A percentile compares a stretch with the other conserved stretches of the same genome.
These are phyloP conservation scores for Leucocoprinus sp. DNA, from an alignment of 768 basidiomycete species.

Conservation along the genomic window DNA sequence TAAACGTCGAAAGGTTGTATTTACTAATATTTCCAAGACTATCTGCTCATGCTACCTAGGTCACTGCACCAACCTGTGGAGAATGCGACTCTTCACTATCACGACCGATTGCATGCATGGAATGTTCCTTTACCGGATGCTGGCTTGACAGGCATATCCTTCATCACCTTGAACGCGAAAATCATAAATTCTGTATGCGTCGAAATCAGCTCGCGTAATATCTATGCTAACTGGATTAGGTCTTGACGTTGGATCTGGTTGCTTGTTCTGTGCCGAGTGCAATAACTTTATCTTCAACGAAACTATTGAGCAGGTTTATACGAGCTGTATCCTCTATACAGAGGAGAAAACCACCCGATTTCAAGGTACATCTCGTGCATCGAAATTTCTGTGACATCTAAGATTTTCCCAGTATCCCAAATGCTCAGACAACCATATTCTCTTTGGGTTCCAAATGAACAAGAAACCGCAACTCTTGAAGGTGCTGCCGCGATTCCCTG, in stretches of 20 bases:
- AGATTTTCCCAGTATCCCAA: slow-evolving; percentile 24
- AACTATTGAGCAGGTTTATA: slow-evolving; percentile 37
- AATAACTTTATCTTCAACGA: slow-evolving; percentile 66
- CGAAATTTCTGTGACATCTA: neutral
- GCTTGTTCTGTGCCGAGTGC: slow-evolving; percentile 66
- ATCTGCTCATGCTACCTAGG: slow-evolving; percentile 19
- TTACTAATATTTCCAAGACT: neutral
- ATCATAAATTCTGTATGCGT: slow-evolving; percentile 64
- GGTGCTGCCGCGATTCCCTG: slow-evolving; percentile 52
- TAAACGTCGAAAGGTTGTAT: slow-evolving; percentile 60
- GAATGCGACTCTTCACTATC: slow-evolving; percentile 47
- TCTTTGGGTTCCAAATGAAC: slow-evolving; percentile 30
- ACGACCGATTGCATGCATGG: slow-evolving; percentile 64
- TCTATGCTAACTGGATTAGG: slow-evolving; percentile 33
- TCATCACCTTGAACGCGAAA: slow-evolving; percentile 45
- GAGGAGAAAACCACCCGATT: slow-evolving; percentile 60
- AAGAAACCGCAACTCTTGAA: slow-evolving; percentile 37
- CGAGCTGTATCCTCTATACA: slow-evolving; percentile 35
- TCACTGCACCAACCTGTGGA: slow-evolving; percentile 53
- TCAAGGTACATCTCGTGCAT: slow-evolving; percentile 33
- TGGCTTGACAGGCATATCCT: slow-evolving; percentile 54
- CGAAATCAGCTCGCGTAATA: neutral
- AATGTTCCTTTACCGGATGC: slow-evolving; percentile 65
- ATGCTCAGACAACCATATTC: slow-evolving; percentile 28
- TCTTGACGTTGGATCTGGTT: slow-evolving; percentile 66